Evolutionary conservation across 2,329 filamentous ascomycete species (phyloP), one percentile per base, ranked within the genome.

Genomic region (Bipolaris zeicola): DNA sequence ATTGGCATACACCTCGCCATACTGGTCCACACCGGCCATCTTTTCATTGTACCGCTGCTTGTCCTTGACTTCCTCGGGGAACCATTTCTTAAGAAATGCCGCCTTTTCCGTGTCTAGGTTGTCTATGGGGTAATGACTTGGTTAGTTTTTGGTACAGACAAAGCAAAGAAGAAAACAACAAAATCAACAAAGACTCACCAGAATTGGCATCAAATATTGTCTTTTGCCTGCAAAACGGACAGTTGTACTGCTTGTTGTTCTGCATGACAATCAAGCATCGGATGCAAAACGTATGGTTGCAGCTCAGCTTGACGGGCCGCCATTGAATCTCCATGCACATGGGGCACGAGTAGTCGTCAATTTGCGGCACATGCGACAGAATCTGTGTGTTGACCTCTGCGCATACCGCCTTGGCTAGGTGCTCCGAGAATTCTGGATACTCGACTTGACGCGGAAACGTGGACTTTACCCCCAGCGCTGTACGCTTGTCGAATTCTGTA

Each of bases 261-360:
- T 95, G 91, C 78, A 96, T 86, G 65, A 90, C 87, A 60, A 96
- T 87, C 46, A 94, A 82, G 71, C 92, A 96, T 2, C 90, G 83
- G 54, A 95, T 94, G 77, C 92, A 96, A 70, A 94, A 93, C 13
- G 93, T 79, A 64, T 95, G 91, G 26, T 83, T 79, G 74, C 92
- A 96, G 13, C 83, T 82, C 33, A 96, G 80, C 22, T 87, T 85
- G n/a, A 96, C 85, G 0, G 92, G 92, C 65, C 90, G 86, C 81
- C 89, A 95, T n/a, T 89, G 86, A 55, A 96, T 86, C 41, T 84
- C 85, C 65, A 89, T 88, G 77, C 92, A 95, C 57, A 95, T 86
- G 1, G 91, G 91, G 66, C 91, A 96, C 7, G 87, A 81, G 76
- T 92, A 94, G 76, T 96, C 92, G 68, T 92, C 88, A n/a, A 95